phyloP scores from a whole-genome alignment of 352 stramenopile genomes.

The Phytopythium ostracodes region DNA sequence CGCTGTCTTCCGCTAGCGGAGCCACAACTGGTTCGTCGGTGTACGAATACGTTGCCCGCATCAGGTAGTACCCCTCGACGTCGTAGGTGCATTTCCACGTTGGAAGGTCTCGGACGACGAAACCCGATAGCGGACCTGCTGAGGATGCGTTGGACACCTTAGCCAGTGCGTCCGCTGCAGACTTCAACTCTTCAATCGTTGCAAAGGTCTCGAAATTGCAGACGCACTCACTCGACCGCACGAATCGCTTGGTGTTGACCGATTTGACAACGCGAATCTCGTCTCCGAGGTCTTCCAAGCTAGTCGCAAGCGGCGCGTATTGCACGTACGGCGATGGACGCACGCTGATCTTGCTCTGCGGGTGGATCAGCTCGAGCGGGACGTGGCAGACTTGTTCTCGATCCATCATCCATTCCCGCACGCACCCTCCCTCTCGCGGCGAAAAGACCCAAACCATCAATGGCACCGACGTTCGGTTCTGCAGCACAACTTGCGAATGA shows the following conservation, averaged over 20 bases:
- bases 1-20: slow-evolving; percentile 13
- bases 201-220: slow-evolving; percentile 83
- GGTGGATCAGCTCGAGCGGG: slow-evolving; percentile 79
- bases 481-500: slow-evolving; percentile 83
- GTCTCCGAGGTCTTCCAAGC: slow-evolving; percentile 74
- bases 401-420: slow-evolving; percentile 82
- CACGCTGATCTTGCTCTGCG: slow-evolving; percentile 86
- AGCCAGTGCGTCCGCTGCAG: slow-evolving; percentile 32
- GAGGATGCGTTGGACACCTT: slow-evolving; percentile 30
- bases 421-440: slow-evolving; percentile 67
- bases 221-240: slow-evolving; percentile 65
- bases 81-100: slow-evolving; percentile 88
- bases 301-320: slow-evolving; percentile 79
- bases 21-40: slow-evolving; percentile 33
- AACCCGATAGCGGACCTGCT: slow-evolving; percentile 57
- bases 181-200: slow-evolving; percentile 62
- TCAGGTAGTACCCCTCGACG: slow-evolving; percentile 84
- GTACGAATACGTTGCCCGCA: slow-evolving; percentile 76
- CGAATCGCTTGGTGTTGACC: slow-evolving; percentile 79
- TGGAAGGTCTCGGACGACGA: slow-evolving; percentile 79
- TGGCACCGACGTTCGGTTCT: slow-evolving; percentile 84
- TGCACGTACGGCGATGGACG: slow-evolving; percentile 79
- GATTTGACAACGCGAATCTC: slow-evolving; percentile 63
- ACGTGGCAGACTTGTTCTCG: slow-evolving; percentile 80
- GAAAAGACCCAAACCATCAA: slow-evolving; percentile 89